Conservation (phyloP, 148 eudicot species). For the Camellia granthamiana region DNA sequence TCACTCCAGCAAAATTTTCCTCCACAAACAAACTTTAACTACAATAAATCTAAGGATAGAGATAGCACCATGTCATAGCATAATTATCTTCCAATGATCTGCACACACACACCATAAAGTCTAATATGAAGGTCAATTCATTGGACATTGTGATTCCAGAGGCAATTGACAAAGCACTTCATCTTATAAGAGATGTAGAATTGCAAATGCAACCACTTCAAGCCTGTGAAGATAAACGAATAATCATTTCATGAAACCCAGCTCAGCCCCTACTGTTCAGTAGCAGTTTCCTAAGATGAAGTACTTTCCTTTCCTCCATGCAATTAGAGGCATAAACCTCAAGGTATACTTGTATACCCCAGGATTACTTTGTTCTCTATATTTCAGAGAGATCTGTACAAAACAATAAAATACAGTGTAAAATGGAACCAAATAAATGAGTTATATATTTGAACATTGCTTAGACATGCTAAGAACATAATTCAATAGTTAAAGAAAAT, state of each 20-base stretch:
- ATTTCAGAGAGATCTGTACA: background rate
- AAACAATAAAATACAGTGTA: background rate
- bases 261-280: background rate
- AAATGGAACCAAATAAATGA: background rate
- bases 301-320: background rate
- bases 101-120: background rate
- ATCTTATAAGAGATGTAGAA: background rate
- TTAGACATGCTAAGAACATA: no score
- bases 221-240: background rate
- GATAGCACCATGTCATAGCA: background rate
- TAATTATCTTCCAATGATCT: background rate
- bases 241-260: background rate
- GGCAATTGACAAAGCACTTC: background rate
- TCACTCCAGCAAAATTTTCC: background rate
- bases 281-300: background rate
- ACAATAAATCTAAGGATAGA: background rate
- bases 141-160: background rate
- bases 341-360: background rate
- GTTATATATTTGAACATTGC: background rate
- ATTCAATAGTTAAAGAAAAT: background rate
- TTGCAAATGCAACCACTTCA: background rate
- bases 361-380: background rate
- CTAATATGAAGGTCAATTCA: background rate
- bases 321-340: background rate
- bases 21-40: background rate